Conservation (phyloP, 768 basidiomycete species). For the Lactarius akahatsu region DNA sequence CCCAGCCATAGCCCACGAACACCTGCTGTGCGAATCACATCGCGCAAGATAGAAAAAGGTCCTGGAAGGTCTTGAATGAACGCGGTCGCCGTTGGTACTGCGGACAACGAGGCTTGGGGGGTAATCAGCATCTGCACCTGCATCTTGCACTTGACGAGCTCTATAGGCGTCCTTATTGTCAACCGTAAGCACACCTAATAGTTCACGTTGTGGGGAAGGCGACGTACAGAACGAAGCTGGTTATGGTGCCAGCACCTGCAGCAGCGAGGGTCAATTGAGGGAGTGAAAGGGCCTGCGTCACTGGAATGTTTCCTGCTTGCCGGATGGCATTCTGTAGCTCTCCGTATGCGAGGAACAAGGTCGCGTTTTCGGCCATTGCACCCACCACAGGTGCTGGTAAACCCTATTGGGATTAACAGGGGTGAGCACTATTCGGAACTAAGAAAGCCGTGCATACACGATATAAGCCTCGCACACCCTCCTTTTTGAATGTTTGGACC, state of each 20-base stretch:
- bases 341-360: slow-evolving; percentile 83
- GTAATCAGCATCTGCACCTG: slow-evolving; percentile 85
- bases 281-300: slow-evolving; percentile 50
- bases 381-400: slow-evolving; percentile 88
- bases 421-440: neutral
- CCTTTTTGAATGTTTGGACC: slow-evolving; percentile 71
- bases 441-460: slow-evolving; percentile 52
- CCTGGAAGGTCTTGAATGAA: slow-evolving; percentile 55
- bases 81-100: slow-evolving; percentile 10
- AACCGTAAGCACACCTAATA: slow-evolving; percentile 7
- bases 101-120: slow-evolving; percentile 32
- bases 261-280: slow-evolving; percentile 77
- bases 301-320: slow-evolving; percentile 37
- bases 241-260: slow-evolving; percentile 80
- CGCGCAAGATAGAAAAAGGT: slow-evolving; percentile 62
- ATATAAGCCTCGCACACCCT: slow-evolving; percentile 85
- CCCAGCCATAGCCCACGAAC: slow-evolving; percentile 93
- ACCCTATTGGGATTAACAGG: slow-evolving; percentile 46
- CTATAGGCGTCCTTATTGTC: slow-evolving; percentile 75
- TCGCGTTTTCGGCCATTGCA: slow-evolving; percentile 90
- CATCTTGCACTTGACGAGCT: slow-evolving; percentile 97
- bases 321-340: slow-evolving; percentile 67
- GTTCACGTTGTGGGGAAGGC: neutral
- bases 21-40: slow-evolving; percentile 65
- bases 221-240: slow-evolving; percentile 84